Conservation (phyloP, 2,329 filamentous ascomycete species). For the Neurospora crassa region DNA sequence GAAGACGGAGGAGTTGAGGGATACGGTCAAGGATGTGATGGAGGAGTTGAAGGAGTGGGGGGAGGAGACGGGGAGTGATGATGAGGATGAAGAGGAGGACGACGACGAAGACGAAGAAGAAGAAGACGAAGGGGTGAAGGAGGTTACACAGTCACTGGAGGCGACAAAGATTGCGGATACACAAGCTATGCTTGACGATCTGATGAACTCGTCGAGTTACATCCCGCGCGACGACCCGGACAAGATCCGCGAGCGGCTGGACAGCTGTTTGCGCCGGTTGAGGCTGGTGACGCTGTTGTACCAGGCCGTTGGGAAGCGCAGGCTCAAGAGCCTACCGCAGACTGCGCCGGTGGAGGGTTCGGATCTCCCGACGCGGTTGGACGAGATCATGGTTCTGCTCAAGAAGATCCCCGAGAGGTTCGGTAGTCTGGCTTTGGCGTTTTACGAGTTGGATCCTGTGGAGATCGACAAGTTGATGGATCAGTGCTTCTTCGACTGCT, state of each 20-base stretch:
- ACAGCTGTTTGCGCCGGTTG: slow-evolving; percentile 52
- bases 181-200: slow-evolving; percentile 54
- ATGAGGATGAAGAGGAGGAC: slow-evolving; percentile 41
- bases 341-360: slow-evolving; percentile 14
- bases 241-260: slow-evolving; percentile 54
- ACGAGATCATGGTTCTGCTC: slow-evolving; percentile 47
- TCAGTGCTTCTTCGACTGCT: slow-evolving; percentile 50
- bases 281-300: slow-evolving; percentile 61
- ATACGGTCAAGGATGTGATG: slow-evolving; percentile 71
- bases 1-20: slow-evolving; percentile 65
- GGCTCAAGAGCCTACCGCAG: slow-evolving; percentile 47
- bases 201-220: slow-evolving; percentile 52
- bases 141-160: slow-evolving; percentile 20
- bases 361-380: slow-evolving; percentile 33
- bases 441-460: slow-evolving; percentile 58
- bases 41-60: slow-evolving; percentile 84
- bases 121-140: slow-evolving; percentile 22
- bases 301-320: slow-evolving; percentile 58
- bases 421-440: slow-evolving; percentile 59
- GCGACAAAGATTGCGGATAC: slow-evolving; percentile 33
- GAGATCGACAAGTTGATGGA: slow-evolving; percentile 51
- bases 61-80: slow-evolving; percentile 57
- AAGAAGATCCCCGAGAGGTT: slow-evolving; percentile 55
- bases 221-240: slow-evolving; percentile 57
- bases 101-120: slow-evolving; percentile 34